Conservation (phyloP, 805 yeast species). For the Dipodascus albidus region DNA sequence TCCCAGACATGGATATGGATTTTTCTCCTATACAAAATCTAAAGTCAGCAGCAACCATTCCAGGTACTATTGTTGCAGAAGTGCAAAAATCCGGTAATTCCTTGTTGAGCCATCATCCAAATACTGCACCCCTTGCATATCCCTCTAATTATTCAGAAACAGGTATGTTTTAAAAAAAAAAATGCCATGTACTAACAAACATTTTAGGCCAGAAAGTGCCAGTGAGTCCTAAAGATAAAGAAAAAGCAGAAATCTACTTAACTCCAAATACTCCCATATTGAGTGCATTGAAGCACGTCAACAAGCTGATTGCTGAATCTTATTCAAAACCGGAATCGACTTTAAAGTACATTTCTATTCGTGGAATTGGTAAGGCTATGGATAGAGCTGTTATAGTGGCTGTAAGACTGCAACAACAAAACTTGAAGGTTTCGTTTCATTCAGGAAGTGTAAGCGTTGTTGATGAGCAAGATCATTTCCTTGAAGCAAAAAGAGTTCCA, state of each 20-base stretch:
- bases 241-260: neutral
- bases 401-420: neutral
- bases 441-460: neutral
- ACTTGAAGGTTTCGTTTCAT: neutral
- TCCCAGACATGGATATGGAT: neutral
- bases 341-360: neutral
- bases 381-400: neutral
- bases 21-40: neutral
- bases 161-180: neutral
- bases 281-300: neutral
- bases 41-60: constrained; percentile 1
- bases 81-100: neutral
- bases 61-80: neutral
- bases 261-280: neutral
- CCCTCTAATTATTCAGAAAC: neutral
- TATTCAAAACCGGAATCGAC: neutral
- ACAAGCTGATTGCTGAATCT: neutral
- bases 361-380: neutral
- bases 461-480: constrained; percentile 1
- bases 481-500: neutral
- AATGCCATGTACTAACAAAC: neutral
- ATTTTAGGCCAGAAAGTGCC: neutral
- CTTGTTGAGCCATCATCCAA: neutral
- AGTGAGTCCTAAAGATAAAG: neutral
- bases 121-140: neutral